Evolutionary conservation across 106 monocot species (phyloP), one percentile per base, ranked within the genome.

Genomic region (Hemerocallis citrina): DNA sequence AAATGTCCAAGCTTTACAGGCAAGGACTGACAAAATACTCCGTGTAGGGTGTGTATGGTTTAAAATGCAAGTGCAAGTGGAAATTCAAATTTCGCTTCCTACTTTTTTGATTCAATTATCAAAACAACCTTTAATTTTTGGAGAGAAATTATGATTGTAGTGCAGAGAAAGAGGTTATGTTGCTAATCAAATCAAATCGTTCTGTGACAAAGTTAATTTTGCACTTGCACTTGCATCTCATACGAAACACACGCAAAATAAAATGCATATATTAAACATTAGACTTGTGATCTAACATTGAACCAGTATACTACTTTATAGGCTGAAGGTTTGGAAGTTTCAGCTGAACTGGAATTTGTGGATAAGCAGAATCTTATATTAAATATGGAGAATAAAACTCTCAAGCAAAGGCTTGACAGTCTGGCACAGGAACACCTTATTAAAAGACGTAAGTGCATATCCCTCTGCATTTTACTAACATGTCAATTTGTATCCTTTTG

Each of bases 1-100:
- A 74, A 89, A 63, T 61, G 85, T 89, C 68, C 89, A 94, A 62
- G 62, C 71, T 28, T 62, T 94, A 24, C 85, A 89, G 93, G 93
- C 66, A 66, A 81, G 67, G 61, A n/a, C 51, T 38, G 25, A 2
- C 5, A 42, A 56, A 63, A 33, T 10, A n/a, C n/a, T n/a, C n/a
- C 29, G 25, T 42, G 19, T 2, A 42, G 7, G 39, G 17, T 27
- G n/a, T n/a, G n/a, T n/a, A n/a, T n/a, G n/a, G n/a, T n/a, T n/a
- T n/a, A n/a, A n/a, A n/a, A n/a, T n/a, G n/a, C n/a, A n/a, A n/a
- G n/a, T n/a, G n/a, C n/a, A n/a, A n/a, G n/a, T n/a, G n/a, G n/a
- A n/a, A n/a, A n/a, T n/a, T n/a, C n/a, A n/a, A n/a, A n/a, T n/a
- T n/a, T n/a, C n/a, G n/a, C n/a, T n/a, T n/a, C n/a, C n/a, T n/a